Evolutionary conservation across 2,329 filamentous ascomycete genomes (phyloP).

Genomic region (Diaporthe sp.): DNA sequence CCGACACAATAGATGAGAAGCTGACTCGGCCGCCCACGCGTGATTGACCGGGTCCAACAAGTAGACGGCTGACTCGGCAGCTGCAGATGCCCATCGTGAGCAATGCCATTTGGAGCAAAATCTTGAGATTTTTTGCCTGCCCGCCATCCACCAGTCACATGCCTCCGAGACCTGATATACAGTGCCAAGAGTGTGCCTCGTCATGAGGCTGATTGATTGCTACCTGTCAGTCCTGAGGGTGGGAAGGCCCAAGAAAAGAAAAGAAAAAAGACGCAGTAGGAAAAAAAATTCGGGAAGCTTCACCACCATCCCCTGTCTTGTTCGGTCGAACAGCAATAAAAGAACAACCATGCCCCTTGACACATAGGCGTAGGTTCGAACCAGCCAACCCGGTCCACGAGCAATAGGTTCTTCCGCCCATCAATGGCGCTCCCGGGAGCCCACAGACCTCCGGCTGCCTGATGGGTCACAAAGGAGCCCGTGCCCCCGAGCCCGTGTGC

Average conservation of each 20-base stretch:
- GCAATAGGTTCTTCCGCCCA: background rate
- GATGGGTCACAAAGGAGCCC: slow-evolving; percentile 5
- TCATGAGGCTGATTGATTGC: slow-evolving; percentile 17
- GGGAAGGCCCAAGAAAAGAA: background rate
- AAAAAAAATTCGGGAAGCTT: background rate
- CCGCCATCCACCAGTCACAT: background rate
- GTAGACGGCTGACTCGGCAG: slow-evolving; percentile 19
- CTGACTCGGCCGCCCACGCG: slow-evolving; percentile 15
- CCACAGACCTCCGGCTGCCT: slow-evolving; percentile 25
- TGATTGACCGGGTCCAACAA: background rate
- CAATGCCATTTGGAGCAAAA: background rate
- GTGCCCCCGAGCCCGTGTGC: background rate
- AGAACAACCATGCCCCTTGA: background rate
- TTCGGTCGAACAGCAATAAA: background rate
- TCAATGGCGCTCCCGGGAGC: background rate
- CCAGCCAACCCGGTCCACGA: background rate
- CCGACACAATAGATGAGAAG: background rate
- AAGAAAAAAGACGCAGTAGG: too few relatives aligned
- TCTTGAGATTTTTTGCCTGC: background rate
- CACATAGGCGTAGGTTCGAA: background rate
- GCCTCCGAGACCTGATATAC: background rate
- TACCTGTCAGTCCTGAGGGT: background rate
- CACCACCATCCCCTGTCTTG: slow-evolving; percentile 16
- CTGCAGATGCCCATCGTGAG: slow-evolving; percentile 13
- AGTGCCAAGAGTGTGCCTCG: background rate